Conservation (phyloP, 495 filamentous ascomycete species). For the Haplographium delicatum region DNA sequence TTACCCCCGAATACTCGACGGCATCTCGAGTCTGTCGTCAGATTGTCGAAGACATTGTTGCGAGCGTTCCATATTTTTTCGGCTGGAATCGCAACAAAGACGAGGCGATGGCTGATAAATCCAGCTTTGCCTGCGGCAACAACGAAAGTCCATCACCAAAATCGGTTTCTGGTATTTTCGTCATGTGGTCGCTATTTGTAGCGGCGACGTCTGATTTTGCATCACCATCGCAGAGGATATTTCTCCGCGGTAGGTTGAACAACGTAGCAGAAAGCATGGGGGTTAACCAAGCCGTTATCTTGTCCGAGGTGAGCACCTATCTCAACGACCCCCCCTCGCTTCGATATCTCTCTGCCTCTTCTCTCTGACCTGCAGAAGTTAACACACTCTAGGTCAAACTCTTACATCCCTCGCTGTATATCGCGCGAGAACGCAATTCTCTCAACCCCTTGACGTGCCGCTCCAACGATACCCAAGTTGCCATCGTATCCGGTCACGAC, state of each 20-base stretch:
- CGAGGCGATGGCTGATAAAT: slow-evolving; percentile 7
- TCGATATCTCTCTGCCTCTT: background rate
- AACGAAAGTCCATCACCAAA: slow-evolving; percentile 28
- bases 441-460: background rate
- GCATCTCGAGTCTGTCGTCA: slow-evolving; percentile 36
- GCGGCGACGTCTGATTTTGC: slow-evolving; percentile 40
- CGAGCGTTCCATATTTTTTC: slow-evolving; percentile 46
- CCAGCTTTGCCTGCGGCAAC: slow-evolving; percentile 35
- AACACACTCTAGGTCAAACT: slow-evolving; percentile 6
- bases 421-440: slow-evolving; percentile 8
- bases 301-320: slow-evolving; percentile 33
- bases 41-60: slow-evolving; percentile 43
- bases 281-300: slow-evolving; percentile 40
- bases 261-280: slow-evolving; percentile 41
- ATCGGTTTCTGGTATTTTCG: slow-evolving; percentile 40
- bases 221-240: slow-evolving; percentile 41
- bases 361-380: no score
- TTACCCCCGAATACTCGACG: slow-evolving; percentile 44
- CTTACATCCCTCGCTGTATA: slow-evolving; percentile 8
- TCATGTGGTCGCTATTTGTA: slow-evolving; percentile 38
- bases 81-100: slow-evolving; percentile 39
- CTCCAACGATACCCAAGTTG: background rate
- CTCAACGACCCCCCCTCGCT: background rate
- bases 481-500: background rate
- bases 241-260: slow-evolving; percentile 37